Evolutionary conservation across 352 stramenopile species (phyloP), one percentile per base, ranked within the genome.

Genomic region (Globisporangium viniferum): DNA sequence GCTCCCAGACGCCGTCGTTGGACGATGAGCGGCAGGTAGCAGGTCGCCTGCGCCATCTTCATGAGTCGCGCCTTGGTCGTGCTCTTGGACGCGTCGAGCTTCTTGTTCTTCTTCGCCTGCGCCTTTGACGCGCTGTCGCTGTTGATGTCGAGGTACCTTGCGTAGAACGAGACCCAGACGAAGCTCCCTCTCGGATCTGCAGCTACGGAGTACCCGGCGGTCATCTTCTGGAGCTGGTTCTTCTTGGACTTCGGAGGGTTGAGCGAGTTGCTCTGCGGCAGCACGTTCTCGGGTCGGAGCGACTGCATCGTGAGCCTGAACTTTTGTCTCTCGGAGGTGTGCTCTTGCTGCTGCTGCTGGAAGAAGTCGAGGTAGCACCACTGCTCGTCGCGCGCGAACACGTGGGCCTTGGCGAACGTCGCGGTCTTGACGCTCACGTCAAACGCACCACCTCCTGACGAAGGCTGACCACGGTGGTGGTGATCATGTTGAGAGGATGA

Each of bases 351-450:
- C 41, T 46, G 18, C 54, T 41, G 54, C 10, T 59, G 24, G 41
- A 73, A 59, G 18, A 68, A 64, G 35, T 82, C 75, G 35, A 82
- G 71, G 59, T 72, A 84, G 62, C 75, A 85, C 77, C 75, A 85
- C 59, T 88, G 75, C 51, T 88, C 77, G 64, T 78, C 82, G 56
- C 70, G 73, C 29, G 73, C 70, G n/a, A 88, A 72, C 58, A 79
- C 46, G 61, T 85, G 75, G 14, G 77, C 65, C 18, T 65, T 66
- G 14, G 64, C 61, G 46, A 85, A 83, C 35, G 65, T 71, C 12
- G 69, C 69, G 7, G 63, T 80, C 61, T 83, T 85, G n/a, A 83
- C 72, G 5, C 62, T 74, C 46, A 71, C 36, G 24, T 77, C 68
- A 3, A 53, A 54, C 6, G 63, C 22, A 22, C 6, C 36, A 27